Evolutionary conservation across 2,329 filamentous ascomycete species (phyloP).

Genomic region (Phialophora chinensis): DNA sequence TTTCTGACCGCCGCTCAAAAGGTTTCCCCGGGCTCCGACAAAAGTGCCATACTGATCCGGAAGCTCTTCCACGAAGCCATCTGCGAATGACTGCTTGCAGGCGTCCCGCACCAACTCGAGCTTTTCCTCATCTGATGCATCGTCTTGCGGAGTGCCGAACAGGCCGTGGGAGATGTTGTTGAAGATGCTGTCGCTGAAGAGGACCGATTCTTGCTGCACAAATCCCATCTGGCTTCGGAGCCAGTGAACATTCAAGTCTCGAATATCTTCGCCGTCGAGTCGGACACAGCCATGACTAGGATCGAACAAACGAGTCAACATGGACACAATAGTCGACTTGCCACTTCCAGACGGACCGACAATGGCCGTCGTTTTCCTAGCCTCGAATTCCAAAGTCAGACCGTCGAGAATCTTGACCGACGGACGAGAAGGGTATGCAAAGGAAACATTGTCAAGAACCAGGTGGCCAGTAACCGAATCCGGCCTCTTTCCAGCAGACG

Average conservation of each 20-base stretch:
- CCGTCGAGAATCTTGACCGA: conserved; percentile 87
- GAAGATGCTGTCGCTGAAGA: conserved; percentile 87
- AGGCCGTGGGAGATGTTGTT: conserved; percentile 87
- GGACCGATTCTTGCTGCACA: conserved; percentile 88
- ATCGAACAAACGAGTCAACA: conserved; percentile 92
- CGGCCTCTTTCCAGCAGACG: conserved; percentile 71
- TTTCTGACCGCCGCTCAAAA: conserved; percentile 63
- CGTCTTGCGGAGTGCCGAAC: conserved; percentile 58
- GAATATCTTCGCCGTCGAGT: conserved; percentile 82
- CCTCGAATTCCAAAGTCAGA: conserved; percentile 78
- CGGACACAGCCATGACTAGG: conserved; percentile 79
- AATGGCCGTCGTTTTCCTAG: conserved; percentile 90
- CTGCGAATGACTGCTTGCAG: conserved; percentile 87
- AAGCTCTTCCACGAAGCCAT: conserved; percentile 82
- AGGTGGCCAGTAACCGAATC: conserved; percentile 76
- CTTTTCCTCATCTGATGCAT: neutral
- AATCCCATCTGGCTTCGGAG: conserved; percentile 88
- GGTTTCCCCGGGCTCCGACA: conserved; percentile 71
- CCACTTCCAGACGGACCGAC: conserved; percentile 94
- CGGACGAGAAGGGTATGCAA: conserved; percentile 91
- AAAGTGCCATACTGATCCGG: conserved; percentile 91
- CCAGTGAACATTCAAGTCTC: conserved; percentile 84
- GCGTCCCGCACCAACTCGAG: conserved; percentile 76
- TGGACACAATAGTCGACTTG: conserved; percentile 90
- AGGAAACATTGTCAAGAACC: conserved; percentile 79